Conservation (phyloP, 331 rosid species). For the Spiraea crenata region DNA sequence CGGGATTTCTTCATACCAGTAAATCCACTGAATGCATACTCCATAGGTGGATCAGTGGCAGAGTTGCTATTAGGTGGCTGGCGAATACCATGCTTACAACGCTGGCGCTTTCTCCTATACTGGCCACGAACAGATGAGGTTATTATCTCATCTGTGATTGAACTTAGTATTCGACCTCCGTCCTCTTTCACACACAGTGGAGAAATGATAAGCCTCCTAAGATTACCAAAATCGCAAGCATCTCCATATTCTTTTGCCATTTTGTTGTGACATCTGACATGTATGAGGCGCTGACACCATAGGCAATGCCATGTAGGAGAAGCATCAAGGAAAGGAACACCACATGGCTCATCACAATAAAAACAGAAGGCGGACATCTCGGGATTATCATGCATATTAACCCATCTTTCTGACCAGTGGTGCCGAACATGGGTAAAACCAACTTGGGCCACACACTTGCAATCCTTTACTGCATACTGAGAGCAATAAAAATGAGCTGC, state of each 20-base stretch:
- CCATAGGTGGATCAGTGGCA: constrained; percentile 39
- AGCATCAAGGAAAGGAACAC: constrained; percentile 70
- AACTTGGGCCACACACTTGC: constrained; percentile 78
- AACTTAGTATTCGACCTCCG: constrained; percentile 33
- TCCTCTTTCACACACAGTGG: constrained; percentile 63
- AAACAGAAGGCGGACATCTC: constrained; percentile 59
- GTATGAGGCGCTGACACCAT: constrained; percentile 83
- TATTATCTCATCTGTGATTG: constrained; percentile 35
- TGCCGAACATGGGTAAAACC: constrained; percentile 62
- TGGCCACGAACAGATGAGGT: constrained; percentile 49
- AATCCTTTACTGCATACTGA: constrained; percentile 57
- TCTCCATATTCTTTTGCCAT: constrained; percentile 58
- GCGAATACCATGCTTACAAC: constrained; percentile 41
- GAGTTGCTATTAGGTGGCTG: constrained; percentile 32
- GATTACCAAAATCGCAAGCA: constrained; percentile 67
- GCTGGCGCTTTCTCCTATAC: constrained; percentile 50
- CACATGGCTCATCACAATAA: constrained; percentile 72
- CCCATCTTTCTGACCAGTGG: constrained; percentile 87
- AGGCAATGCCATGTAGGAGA: constrained; percentile 87
- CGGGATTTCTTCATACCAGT: constrained; percentile 40
- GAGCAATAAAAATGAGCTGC: constrained; percentile 79
- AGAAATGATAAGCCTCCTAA: constrained; percentile 55
- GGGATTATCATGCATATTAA: constrained; percentile 58
- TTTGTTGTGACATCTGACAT: constrained; percentile 72
- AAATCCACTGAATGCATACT: constrained; percentile 47